Percentiles rank a stretch among this genome's conserved stretches.
Evolutionary conservation across 805 yeast species (phyloP).

Genomic region (Wickerhamiella galacta): DNA sequence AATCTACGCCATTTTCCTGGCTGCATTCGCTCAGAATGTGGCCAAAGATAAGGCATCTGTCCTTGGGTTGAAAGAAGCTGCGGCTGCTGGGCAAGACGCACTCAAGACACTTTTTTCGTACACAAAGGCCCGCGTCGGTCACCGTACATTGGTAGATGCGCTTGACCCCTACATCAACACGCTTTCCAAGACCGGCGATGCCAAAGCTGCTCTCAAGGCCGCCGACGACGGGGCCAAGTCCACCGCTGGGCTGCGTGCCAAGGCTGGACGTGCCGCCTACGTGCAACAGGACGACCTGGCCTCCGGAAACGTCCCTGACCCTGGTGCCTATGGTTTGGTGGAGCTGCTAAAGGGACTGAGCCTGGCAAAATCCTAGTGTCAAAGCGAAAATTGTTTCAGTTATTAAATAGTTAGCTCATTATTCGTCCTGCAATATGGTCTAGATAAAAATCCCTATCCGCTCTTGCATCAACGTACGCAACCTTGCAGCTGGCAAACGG

Average conservation of each 20-base stretch:
- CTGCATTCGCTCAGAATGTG: constrained; percentile 51
- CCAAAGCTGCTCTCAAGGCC: constrained; percentile 45
- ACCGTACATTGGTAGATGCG: constrained; percentile 78
- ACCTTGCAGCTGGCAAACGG: too few species aligned
- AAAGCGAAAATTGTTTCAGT: too few species aligned
- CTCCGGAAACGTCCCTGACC: constrained; percentile 55
- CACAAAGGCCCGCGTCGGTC: constrained; percentile 79
- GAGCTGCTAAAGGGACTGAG: constrained; percentile 33
- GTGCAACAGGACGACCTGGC: constrained; percentile 47
- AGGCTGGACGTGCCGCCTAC: constrained; percentile 87
- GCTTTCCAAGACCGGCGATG: constrained; percentile 33
- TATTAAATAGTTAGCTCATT: too few species aligned
- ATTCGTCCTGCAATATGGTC: too few species aligned
- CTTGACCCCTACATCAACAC: constrained; percentile 70
- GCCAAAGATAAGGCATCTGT: constrained; percentile 13
- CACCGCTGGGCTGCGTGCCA: constrained; percentile 62
- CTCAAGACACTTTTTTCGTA: constrained; percentile 62
- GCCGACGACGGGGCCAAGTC: constrained; percentile 62
- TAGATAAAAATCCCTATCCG: too few species aligned
- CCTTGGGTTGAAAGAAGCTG: constrained; percentile 15
- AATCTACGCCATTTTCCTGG: constrained; percentile 65
- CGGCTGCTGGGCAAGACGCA: constrained; percentile 31
- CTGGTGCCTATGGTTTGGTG: constrained; percentile 83
- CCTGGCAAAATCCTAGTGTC: too few species aligned
- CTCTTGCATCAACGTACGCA: background rate